A percentile compares a stretch with the other conserved stretches of the same genome.
phyloP scores from a whole-genome alignment of 176 grass and related monocot species.

The Aegilops umbellulata region DNA sequence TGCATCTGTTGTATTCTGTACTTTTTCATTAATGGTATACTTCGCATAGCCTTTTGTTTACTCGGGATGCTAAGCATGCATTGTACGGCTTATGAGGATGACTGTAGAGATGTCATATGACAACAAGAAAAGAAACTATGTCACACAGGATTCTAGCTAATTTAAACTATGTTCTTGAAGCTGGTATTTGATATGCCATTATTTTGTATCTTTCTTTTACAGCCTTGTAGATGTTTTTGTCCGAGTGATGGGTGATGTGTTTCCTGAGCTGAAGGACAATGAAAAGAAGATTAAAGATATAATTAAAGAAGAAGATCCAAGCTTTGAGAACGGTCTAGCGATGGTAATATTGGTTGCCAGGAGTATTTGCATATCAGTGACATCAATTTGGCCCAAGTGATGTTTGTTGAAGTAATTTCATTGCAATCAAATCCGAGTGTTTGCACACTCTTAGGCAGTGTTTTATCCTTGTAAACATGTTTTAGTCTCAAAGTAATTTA shows the following conservation, averaged over 20 bases:
- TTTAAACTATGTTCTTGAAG: background rate
- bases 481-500: background rate
- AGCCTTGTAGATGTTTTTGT: constrained; percentile 85
- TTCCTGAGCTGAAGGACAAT: constrained; percentile 75
- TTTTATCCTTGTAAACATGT: background rate
- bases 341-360: constrained; percentile 57
- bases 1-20: background rate
- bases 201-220: constrained; percentile 29
- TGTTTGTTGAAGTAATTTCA: background rate
- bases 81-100: background rate
- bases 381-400: background rate
- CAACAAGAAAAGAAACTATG: no score
- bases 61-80: background rate
- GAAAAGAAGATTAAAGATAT: constrained; percentile 80
- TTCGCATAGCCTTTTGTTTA: background rate
- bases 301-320: constrained; percentile 86
- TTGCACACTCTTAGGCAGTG: background rate
- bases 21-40: background rate
- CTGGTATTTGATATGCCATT: constrained; percentile 6
- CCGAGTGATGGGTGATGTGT: constrained; percentile 76
- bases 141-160: background rate
- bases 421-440: background rate
- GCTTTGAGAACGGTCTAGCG: constrained; percentile 85
- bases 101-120: background rate
- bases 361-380: background rate